phyloP scores from a whole-genome alignment of 169 alveolate genomes.

The Condylostoma magnum region DNA sequence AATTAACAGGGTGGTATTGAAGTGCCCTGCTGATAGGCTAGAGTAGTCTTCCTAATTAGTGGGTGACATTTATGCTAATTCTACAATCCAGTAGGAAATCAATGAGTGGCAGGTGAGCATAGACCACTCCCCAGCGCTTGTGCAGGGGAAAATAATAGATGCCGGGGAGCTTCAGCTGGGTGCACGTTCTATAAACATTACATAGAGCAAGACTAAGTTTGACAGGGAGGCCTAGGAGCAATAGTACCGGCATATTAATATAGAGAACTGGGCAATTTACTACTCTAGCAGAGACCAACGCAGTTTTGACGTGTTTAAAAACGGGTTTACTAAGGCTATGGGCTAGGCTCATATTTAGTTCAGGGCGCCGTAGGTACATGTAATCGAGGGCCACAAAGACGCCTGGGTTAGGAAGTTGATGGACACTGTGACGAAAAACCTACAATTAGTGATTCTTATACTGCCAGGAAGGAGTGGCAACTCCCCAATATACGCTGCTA shows the following conservation, averaged over 20 bases:
- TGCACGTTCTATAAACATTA: too few species aligned
- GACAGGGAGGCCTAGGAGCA: too few species aligned
- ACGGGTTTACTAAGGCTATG: too few species aligned
- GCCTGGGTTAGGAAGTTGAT: slow-evolving; percentile 46
- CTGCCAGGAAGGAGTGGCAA: slow-evolving; percentile 62
- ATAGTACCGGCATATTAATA: too few species aligned
- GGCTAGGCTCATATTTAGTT: too few species aligned
- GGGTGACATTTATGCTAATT: background rate
- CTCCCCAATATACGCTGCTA: slow-evolving; percentile 47
- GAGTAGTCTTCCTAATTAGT: slow-evolving; percentile 2
- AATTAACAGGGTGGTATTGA: slow-evolving; percentile 53
- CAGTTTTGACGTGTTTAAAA: too few species aligned
- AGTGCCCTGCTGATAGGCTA: slow-evolving; percentile 8
- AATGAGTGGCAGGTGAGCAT: background rate
- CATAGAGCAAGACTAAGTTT: too few species aligned
- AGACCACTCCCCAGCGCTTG: background rate
- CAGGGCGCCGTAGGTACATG: too few species aligned
- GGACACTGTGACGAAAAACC: background rate
- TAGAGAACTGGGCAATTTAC: too few species aligned
- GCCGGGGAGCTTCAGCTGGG: slow-evolving; percentile 20
- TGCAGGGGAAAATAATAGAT: background rate
- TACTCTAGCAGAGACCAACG: background rate
- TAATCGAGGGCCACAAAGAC: background rate
- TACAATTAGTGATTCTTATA: slow-evolving; percentile 31
- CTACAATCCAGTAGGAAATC: background rate